phyloP scores from a whole-genome alignment of 345 rosid species.

The Alliaria petiolata region DNA sequence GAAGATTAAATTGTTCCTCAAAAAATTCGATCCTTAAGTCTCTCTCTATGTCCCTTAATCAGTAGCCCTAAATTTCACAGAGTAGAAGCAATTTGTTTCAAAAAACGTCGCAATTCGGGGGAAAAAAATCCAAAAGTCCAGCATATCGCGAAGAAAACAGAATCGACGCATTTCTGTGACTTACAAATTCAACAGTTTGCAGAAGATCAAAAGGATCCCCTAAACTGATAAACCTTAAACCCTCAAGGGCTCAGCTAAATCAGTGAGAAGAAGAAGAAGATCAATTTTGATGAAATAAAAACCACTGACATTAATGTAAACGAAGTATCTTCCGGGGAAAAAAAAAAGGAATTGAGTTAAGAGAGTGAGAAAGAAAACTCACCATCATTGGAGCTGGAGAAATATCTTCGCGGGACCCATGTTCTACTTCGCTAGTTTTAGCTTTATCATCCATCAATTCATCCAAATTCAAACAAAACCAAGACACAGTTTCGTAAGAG shows the following conservation, averaged over 20 bases:
- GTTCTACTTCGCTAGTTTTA: neutral
- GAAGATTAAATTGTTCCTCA: slow-evolving; percentile 18
- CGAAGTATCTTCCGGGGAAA: neutral
- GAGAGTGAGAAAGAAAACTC: neutral
- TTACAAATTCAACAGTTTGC: neutral
- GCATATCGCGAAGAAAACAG: neutral
- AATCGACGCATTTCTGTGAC: neutral
- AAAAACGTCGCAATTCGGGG: neutral
- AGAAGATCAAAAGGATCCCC: neutral
- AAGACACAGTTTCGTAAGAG: neutral
- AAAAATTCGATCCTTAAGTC: neutral
- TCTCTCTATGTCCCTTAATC: neutral
- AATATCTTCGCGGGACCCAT: slow-evolving; percentile 6
- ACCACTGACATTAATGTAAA: neutral
- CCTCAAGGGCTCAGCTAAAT: neutral
- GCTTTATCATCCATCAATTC: neutral
- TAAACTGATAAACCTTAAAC: neutral
- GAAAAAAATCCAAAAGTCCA: neutral
- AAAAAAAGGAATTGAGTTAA: neutral
- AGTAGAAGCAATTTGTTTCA: too few species aligned
- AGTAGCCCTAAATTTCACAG: too few species aligned
- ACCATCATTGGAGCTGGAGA: slow-evolving; percentile 26
- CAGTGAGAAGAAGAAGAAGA: neutral
- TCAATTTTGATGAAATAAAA: neutral
- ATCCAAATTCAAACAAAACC: slow-evolving; percentile 8